These are phyloP conservation scores for Solanum virginianum DNA, from an alignment of 257 asterid genomes.

Conservation along the genomic window DNA sequence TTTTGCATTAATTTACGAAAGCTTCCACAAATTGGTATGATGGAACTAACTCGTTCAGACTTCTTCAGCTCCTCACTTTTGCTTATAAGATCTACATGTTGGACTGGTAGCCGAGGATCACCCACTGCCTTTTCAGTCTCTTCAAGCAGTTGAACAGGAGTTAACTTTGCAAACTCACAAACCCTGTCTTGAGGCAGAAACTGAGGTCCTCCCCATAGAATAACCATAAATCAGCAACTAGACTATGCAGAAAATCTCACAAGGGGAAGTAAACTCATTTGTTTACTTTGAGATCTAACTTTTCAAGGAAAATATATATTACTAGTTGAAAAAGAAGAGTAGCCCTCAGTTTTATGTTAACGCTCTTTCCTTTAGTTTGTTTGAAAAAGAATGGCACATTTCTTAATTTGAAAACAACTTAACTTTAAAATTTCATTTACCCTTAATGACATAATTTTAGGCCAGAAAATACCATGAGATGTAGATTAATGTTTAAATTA, in stretches of 20 bases:
- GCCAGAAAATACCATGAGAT: background rate
- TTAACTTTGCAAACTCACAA: slow-evolving; percentile 94
- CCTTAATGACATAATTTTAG: background rate
- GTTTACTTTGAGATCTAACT: background rate
- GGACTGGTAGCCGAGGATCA: slow-evolving; percentile 71
- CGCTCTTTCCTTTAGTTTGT: background rate
- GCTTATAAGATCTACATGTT: slow-evolving; percentile 44
- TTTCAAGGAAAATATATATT: background rate
- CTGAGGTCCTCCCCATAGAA: slow-evolving; percentile 25
- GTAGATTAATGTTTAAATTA: background rate
- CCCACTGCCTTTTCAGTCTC: slow-evolving; percentile 98
- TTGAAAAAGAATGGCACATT: background rate
- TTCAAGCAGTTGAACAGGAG: slow-evolving; percentile 87
- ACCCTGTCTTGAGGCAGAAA: slow-evolving; percentile 98
- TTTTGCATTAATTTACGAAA: background rate
- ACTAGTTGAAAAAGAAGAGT: background rate
- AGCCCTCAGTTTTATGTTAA: background rate
- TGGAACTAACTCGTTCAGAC: slow-evolving; percentile 59
- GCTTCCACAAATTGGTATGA: slow-evolving; percentile 5
- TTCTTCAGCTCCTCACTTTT: slow-evolving; percentile 80
- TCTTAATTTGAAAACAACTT: background rate
- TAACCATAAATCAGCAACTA: slow-evolving; percentile 1
- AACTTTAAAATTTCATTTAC: background rate
- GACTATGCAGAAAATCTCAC: background rate
- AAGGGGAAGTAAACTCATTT: background rate